Evolutionary conservation across 352 stramenopile species (phyloP).

Genomic region (Phytophthora foliorum): DNA sequence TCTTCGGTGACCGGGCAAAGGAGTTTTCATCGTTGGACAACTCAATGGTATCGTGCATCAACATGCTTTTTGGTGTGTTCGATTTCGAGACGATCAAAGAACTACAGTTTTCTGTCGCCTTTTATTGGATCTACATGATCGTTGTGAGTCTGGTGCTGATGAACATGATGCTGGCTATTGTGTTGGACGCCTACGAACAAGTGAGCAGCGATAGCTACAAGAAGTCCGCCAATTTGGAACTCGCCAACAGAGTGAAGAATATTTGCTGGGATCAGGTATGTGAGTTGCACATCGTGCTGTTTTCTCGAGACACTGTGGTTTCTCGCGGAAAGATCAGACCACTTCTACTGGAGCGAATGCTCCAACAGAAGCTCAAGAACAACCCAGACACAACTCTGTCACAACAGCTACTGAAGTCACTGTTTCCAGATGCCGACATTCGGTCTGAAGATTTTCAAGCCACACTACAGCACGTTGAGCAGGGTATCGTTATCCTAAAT

Average conservation of each 20-base stretch:
- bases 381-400: conserved; percentile 12
- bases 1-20: conserved; percentile 64
- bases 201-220: conserved; percentile 50
- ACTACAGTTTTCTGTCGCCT: conserved; percentile 50
- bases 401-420: conserved; percentile 10
- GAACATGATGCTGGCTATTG: conserved; percentile 83
- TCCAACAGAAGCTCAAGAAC: conserved; percentile 13
- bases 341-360: conserved; percentile 19
- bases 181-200: conserved; percentile 66
- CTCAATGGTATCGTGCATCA: conserved; percentile 64
- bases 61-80: conserved; percentile 75
- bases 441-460: conserved; percentile 8
- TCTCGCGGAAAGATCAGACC: conserved; percentile 31
- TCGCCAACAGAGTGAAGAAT: conserved; percentile 27
- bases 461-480: conserved; percentile 28
- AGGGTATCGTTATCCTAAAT: conserved; percentile 20
- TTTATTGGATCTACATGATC: conserved; percentile 79
- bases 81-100: conserved; percentile 57
- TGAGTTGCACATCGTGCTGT: conserved; percentile 3
- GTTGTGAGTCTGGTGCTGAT: conserved; percentile 71
- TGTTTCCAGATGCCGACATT: conserved; percentile 28
- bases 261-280: conserved; percentile 36
- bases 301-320: conserved; percentile 5
- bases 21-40: conserved; percentile 55
- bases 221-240: conserved; percentile 25